These are phyloP conservation scores for Dalbergia cultrata DNA, from an alignment of 306 rosid species.

Conservation along the genomic window DNA sequence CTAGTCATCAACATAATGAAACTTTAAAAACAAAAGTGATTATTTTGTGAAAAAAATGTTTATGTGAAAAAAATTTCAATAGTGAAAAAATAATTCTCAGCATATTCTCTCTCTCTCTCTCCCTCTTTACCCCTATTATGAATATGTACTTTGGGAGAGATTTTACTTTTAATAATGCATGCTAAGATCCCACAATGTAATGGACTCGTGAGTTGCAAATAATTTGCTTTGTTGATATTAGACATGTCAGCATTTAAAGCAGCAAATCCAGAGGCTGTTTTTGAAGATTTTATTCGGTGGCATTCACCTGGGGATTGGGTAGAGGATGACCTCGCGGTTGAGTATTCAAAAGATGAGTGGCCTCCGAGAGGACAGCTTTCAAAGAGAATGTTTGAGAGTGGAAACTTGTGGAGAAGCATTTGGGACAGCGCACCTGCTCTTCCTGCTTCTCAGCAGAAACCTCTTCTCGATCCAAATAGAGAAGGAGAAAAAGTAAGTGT, in stretches of 20 bases:
- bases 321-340: constrained; percentile 44
- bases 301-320: constrained; percentile 91
- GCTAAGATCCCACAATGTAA: constrained; percentile 1
- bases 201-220: constrained; percentile 24
- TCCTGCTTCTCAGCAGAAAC: constrained; percentile 78
- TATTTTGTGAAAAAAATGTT: neutral
- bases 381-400: constrained; percentile 80
- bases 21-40: neutral
- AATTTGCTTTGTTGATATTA: constrained; percentile 50
- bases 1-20: constrained; percentile 3
- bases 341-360: constrained; percentile 57
- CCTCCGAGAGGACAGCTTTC: constrained; percentile 80
- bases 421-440: constrained; percentile 71
- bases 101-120: constrained; percentile 1
- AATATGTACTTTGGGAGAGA: neutral
- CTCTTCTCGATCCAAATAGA: constrained; percentile 75
- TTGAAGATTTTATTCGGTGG: constrained; percentile 90
- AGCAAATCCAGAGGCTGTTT: constrained; percentile 83
- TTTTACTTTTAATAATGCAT: constrained; percentile 14
- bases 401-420: constrained; percentile 75
- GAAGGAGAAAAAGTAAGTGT: constrained; percentile 81
- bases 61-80: neutral
- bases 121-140: neutral
- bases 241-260: constrained; percentile 94
- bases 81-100: neutral